Evolutionary conservation across 768 basidiomycete genomes (phyloP), one percentile per base, ranked within the genome.

Genomic region (Clitopilus passeckerianus): DNA sequence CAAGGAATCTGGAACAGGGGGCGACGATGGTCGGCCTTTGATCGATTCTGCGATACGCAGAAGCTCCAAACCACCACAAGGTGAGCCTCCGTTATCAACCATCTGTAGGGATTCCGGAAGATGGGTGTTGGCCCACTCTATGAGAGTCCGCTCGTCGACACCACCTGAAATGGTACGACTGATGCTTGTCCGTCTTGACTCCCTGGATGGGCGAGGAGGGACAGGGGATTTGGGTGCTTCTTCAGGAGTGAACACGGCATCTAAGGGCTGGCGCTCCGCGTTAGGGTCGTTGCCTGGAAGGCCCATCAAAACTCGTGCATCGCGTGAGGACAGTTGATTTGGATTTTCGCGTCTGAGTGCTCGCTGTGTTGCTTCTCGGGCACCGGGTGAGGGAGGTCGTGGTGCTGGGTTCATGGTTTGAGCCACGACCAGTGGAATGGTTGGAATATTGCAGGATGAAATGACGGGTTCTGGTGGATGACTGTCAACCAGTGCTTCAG

Each of bases 341-440:
- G 90, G 86, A 66, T 97, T 90, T 69, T 94, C 92, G 54, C 93
- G 80, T 18, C 93, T 85, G 54, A 91, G 77, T 0, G 94, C 92
- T 44, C 87, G 86, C 71, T 98, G 95, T 0, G 90, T 93, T 1
- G 94, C 93, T 18, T 85, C 93, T 15, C 93, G 86, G 14, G 90
- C 88, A 0, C 85, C 80, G 0, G 97, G 97, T 0, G 95, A 96
- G 0, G 97, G 96, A 0, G 97, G 97, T 12, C 96, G 84, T 7
- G 95, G 95, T 0, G 91, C 90, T 1, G 96, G 95, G 66, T 92
- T 93, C 94, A 98, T 93, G 1, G 95, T 86, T 75, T 98, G 95
- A 0, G 97, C 97, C 12, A 97, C 92, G 22, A 89, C 85, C 43
- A 99, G 80, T 0, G 96, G 93, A 62, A 98, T 98, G 0, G 96